Conservation (phyloP, 257 asterid genomes). For the Gentiana dahurica region DNA sequence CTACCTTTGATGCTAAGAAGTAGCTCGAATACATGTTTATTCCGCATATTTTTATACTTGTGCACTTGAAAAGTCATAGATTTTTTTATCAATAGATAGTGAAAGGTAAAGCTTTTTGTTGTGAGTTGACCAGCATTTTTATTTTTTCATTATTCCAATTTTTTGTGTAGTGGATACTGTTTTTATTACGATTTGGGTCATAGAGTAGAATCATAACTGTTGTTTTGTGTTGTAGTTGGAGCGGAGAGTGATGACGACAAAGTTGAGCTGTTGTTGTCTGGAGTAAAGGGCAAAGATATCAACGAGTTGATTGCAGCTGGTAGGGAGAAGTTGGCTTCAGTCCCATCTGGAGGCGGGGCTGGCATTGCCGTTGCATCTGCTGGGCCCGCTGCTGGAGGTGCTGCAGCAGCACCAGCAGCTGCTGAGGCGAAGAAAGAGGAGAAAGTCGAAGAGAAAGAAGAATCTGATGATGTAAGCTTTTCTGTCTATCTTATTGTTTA, state of each 20-base stretch:
- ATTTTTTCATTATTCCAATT: too few species aligned
- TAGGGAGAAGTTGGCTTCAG: slow-evolving; percentile 11
- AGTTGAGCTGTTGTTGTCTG: slow-evolving; percentile 3
- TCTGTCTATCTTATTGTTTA: not conserved
- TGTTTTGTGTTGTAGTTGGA: slow-evolving; percentile 1
- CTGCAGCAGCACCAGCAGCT: slow-evolving; percentile 1
- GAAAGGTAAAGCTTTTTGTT: too few species aligned
- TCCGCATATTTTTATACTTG: too few species aligned
- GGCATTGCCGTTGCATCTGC: slow-evolving; percentile 1
- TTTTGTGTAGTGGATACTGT: too few species aligned
- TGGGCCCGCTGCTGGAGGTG: not conserved
- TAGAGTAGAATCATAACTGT: not conserved
- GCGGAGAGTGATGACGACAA: slow-evolving; percentile 11
- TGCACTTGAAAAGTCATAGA: too few species aligned
- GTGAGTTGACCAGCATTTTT: too few species aligned
- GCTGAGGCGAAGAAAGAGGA: slow-evolving; percentile 9
- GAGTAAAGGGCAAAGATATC: slow-evolving; percentile 11
- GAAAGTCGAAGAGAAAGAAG: slow-evolving; percentile 11
- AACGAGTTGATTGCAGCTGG: slow-evolving; percentile 13
- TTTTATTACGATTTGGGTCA: too few species aligned
- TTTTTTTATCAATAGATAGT: too few species aligned
- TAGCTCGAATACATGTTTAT: too few species aligned
- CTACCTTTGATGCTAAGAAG: too few species aligned
- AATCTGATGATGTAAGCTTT: slow-evolving; percentile 6
- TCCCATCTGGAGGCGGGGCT: slow-evolving; percentile 4